Percentiles rank a stretch among this genome's conserved stretches.
Evolutionary conservation across 1,284 basidiomycete genomes (phyloP).

Genomic region (Chiua sp.): DNA sequence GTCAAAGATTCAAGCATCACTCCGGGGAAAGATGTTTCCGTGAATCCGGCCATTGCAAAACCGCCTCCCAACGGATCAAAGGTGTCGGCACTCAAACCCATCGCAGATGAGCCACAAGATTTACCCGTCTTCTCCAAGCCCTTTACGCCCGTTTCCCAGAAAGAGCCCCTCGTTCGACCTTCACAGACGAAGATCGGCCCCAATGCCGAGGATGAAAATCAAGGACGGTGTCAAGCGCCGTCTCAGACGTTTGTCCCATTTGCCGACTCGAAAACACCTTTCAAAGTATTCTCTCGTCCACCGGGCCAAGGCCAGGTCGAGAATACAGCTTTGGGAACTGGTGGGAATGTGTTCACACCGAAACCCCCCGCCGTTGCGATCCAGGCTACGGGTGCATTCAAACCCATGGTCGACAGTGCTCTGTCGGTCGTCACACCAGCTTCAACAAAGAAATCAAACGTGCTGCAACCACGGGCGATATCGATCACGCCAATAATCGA

Average conservation of each 20-base stretch:
- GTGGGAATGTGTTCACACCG: constrained; percentile 45
- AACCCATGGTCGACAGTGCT: constrained; percentile 49
- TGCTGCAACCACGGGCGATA: constrained; percentile 26
- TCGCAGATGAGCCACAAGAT: constrained; percentile 36
- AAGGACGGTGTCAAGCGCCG: constrained; percentile 18
- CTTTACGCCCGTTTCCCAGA: constrained; percentile 60
- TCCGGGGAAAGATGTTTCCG: constrained; percentile 34
- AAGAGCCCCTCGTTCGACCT: constrained; percentile 38
- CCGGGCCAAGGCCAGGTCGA: constrained; percentile 45
- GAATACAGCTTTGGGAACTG: constrained; percentile 30
- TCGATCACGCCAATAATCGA: constrained; percentile 29
- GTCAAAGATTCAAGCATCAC: constrained; percentile 38
- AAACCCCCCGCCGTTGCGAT: constrained; percentile 40
- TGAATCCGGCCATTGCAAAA: constrained; percentile 16
- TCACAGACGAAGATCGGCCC: constrained; percentile 27
- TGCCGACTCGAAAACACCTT: constrained; percentile 59
- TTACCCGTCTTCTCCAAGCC: constrained; percentile 61
- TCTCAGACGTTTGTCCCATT: constrained; percentile 54
- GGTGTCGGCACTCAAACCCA: constrained; percentile 36
- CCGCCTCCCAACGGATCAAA: constrained; percentile 26
- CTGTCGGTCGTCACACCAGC: constrained; percentile 38
- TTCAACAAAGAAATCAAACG: constrained; percentile 28
- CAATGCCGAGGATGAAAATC: constrained; percentile 21
- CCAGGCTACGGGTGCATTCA: constrained; percentile 38
- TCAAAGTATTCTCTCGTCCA: constrained; percentile 76